Percentiles rank a stretch among this genome's conserved stretches.
phyloP scores from a whole-genome alignment of 2,329 filamentous ascomycete genomes.

The Penicillium sp. region DNA sequence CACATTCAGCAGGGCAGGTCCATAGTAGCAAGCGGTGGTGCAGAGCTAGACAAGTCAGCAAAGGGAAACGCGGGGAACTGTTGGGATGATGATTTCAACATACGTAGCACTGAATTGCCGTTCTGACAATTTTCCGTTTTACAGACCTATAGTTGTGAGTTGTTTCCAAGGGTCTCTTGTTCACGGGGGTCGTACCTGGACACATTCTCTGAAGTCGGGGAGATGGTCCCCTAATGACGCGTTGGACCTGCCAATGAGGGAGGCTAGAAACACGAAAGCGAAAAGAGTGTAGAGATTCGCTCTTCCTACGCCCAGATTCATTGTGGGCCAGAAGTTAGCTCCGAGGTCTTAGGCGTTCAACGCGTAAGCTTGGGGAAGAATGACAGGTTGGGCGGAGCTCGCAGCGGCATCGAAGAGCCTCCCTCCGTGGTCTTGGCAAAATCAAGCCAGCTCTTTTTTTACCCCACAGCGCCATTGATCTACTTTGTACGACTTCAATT shows the following conservation, averaged over 20 bases:
- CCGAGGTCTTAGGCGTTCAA: slow-evolving; percentile 10
- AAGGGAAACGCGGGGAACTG: slow-evolving; percentile 4
- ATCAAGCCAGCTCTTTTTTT: background rate
- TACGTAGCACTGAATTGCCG: slow-evolving; percentile 68
- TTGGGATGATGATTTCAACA: slow-evolving; percentile 31
- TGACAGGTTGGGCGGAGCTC: slow-evolving; percentile 17
- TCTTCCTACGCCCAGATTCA: slow-evolving; percentile 23
- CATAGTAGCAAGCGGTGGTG: slow-evolving; percentile 84
- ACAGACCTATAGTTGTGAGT: slow-evolving; percentile 63
- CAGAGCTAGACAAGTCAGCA: slow-evolving; percentile 57
- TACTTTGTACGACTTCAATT: background rate
- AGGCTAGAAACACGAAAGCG: slow-evolving; percentile 32
- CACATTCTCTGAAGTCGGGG: slow-evolving; percentile 82
- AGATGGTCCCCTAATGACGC: slow-evolving; percentile 82
- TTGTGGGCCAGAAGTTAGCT: slow-evolving; percentile 21
- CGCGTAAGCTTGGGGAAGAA: slow-evolving; percentile 16
- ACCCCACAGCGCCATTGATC: slow-evolving; percentile 4
- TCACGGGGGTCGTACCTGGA: slow-evolving; percentile 58
- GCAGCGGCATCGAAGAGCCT: slow-evolving; percentile 14
- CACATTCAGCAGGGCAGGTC: slow-evolving; percentile 91
- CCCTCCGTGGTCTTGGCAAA: slow-evolving; percentile 21
- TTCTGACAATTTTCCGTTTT: slow-evolving; percentile 72
- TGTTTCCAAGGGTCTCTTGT: slow-evolving; percentile 3
- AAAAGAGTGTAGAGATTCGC: slow-evolving; percentile 25
- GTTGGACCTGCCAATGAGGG: slow-evolving; percentile 40